Evolutionary conservation across 768 basidiomycete species (phyloP).

Genomic region (Leccinum variicolor): DNA sequence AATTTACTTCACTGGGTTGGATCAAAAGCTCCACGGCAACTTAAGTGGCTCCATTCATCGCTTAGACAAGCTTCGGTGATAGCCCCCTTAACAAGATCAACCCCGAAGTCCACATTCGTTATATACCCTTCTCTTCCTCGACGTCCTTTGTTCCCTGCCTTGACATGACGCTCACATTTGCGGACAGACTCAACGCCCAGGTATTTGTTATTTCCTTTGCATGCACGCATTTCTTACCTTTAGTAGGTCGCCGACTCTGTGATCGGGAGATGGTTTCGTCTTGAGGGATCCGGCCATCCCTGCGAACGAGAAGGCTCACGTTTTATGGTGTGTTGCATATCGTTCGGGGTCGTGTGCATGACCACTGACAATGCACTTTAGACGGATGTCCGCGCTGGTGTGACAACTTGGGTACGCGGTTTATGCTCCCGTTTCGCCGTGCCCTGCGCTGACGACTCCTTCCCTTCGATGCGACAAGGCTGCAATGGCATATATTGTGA

Average conservation of each 20-base stretch:
- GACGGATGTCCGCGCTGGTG: slow-evolving; percentile 76
- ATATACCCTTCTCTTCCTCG: slow-evolving; percentile 17
- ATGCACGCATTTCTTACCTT: background rate
- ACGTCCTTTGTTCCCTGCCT: slow-evolving; percentile 20
- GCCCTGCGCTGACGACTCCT: slow-evolving; percentile 1
- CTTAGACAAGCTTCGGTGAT: background rate
- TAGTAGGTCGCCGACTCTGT: slow-evolving; percentile 38
- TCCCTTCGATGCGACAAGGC: slow-evolving; percentile 38
- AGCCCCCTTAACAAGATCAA: background rate
- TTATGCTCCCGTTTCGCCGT: background rate
- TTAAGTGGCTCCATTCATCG: slow-evolving; percentile 5
- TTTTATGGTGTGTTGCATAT: slow-evolving; percentile 45
- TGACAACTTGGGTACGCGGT: slow-evolving; percentile 75
- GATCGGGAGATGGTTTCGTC: slow-evolving; percentile 64
- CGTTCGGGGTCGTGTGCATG: background rate
- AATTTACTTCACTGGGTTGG: background rate
- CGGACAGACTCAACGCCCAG: slow-evolving; percentile 42
- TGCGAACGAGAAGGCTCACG: slow-evolving; percentile 61
- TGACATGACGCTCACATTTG: slow-evolving; percentile 36
- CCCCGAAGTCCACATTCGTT: slow-evolving; percentile 13
- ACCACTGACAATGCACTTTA: slow-evolving; percentile 25
- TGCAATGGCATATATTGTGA: slow-evolving; percentile 81
- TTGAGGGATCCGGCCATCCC: slow-evolving; percentile 68
- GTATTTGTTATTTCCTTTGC: slow-evolving; percentile 16
- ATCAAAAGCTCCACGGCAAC: too few species aligned